These are phyloP conservation scores for Narthecium ossifragum DNA, from an alignment of 106 monocot species.

Conservation along the genomic window DNA sequence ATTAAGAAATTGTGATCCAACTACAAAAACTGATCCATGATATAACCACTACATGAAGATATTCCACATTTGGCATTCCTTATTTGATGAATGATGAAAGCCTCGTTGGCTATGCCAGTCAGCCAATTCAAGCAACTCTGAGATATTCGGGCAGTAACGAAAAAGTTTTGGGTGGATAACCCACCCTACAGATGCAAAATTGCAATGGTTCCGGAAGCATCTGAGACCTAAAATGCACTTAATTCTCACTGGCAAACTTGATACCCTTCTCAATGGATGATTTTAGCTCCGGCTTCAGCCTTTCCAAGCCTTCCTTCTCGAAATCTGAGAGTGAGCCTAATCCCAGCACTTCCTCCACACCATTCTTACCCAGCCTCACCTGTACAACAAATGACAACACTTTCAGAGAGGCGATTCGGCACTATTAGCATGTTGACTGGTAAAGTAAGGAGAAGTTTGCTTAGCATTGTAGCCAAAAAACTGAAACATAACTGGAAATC, in stretches of 20 bases:
- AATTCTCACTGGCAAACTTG: conserved; percentile 30
- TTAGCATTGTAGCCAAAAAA: too few species aligned
- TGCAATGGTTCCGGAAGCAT: not conserved
- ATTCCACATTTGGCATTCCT: not conserved
- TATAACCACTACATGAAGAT: too few species aligned
- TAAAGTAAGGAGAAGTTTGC: too few species aligned
- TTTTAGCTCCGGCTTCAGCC: conserved; percentile 34
- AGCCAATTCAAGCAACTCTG: not conserved
- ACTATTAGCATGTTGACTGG: too few species aligned
- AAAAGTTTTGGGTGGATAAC: too few species aligned
- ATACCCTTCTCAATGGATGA: conserved; percentile 43
- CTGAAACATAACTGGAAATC: too few species aligned
- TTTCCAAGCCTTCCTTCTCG: conserved; percentile 33
- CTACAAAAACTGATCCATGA: too few species aligned
- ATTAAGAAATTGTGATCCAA: too few species aligned
- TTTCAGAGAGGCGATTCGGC: too few species aligned
- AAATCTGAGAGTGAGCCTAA: conserved; percentile 30
- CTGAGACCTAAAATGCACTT: not conserved
- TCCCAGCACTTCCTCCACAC: conserved; percentile 36
- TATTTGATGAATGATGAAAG: not conserved
- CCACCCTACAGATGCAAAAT: too few species aligned
- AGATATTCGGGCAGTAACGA: too few species aligned
- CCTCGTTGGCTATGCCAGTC: not conserved
- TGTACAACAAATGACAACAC: conserved; percentile 6
- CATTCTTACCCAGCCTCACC: conserved; percentile 39